Conservation (phyloP, 1,139 yeast species). For the Hemisphaericaspora xylanilytica region DNA sequence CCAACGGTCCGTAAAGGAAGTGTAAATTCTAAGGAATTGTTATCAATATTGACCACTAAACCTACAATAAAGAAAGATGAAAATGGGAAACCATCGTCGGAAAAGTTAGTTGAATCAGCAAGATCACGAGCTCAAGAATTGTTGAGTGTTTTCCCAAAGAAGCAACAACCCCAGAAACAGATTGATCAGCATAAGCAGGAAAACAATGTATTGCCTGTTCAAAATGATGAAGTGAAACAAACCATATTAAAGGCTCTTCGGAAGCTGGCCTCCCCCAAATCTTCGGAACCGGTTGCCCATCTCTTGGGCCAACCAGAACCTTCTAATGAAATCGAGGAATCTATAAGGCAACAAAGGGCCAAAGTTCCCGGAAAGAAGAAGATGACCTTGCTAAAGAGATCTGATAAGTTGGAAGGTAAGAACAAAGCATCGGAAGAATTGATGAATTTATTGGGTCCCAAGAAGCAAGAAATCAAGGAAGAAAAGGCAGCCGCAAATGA, state of each 20-base stretch:
- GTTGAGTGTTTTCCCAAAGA: conserved; percentile 34
- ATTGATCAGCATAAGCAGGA: conserved; percentile 17
- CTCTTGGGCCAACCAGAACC: conserved; percentile 8
- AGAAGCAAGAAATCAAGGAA: conserved; percentile 2
- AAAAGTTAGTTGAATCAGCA: conserved; percentile 20
- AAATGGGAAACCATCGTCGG: conserved; percentile 4
- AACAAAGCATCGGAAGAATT: conserved; percentile 14
- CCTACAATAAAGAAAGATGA: conserved; percentile 17
- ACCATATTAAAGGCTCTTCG: conserved; percentile 3
- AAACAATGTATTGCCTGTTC: conserved; percentile 5
- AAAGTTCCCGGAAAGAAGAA: conserved; percentile 13
- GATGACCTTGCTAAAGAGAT: conserved; percentile 31
- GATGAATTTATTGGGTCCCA: conserved; percentile 13
- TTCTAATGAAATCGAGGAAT: conserved; percentile 28
- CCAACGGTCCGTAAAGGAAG: conserved; percentile 21
- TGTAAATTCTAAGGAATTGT: conserved; percentile 50
- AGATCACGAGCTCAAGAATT: conserved; percentile 41
- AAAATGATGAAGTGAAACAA: conserved; percentile 4
- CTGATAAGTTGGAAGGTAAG: conserved; percentile 13
- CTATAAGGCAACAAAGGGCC: conserved; percentile 13
- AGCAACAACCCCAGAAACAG: conserved; percentile 7
- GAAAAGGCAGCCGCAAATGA: conserved; percentile 12
- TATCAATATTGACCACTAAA: conserved; percentile 47
- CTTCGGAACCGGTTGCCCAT: neutral
- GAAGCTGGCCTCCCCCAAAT: neutral